Base-by-base conservation (phyloP, 768 basidiomycete genomes). In the Tulasnella sp. region DNA sequence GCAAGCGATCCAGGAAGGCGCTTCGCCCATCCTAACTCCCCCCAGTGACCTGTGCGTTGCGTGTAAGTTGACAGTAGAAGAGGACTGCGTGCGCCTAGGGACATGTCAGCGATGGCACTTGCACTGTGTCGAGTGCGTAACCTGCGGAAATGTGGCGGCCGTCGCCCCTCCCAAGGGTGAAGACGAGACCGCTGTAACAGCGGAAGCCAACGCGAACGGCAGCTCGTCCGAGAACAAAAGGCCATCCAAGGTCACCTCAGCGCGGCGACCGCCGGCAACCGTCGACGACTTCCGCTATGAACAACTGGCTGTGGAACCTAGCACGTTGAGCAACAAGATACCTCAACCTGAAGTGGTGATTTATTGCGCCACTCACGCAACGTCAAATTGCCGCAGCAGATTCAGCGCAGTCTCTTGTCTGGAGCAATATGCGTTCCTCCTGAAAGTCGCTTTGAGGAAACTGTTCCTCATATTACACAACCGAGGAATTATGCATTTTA, bases 51-150 rank as follows among this genome's bases (percentile, higher is more conserved):
- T 96, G 55, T 99, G 98, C 83, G 89, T 95, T 73, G 91, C 90
- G 82, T 99, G 98, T 84, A 88, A 89, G 61, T 86, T 90, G 80
- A 97, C 97, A 0, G 94, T 99, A 32, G 98, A 99, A 85, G 98
- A 99, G 83, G 98, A 99, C 81, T 99, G 98, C 82, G 93, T 95
- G 70, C 89, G 98, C 77, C 85, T 97, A 39, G 98, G 96, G 46
- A 96, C 95, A 23, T 97, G 96, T 85, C 92, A 95, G 82, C 89
- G 97, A 70, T 99, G 98, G 98, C 98, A 99, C 84, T 93, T 95
- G 1, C 88, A 93, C 42, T 99, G 98, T 83, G 86, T 99, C n/a
- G 90, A 92, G 78, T 99, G 98, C 81, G 85, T 84, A 16, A 86
- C 86, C 32, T 98, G 97, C 82, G 93, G 94, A 11, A 93, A 91